Evolutionary conservation across 179 eudicot species (phyloP).

Genomic region (Patellifolia procumbens): DNA sequence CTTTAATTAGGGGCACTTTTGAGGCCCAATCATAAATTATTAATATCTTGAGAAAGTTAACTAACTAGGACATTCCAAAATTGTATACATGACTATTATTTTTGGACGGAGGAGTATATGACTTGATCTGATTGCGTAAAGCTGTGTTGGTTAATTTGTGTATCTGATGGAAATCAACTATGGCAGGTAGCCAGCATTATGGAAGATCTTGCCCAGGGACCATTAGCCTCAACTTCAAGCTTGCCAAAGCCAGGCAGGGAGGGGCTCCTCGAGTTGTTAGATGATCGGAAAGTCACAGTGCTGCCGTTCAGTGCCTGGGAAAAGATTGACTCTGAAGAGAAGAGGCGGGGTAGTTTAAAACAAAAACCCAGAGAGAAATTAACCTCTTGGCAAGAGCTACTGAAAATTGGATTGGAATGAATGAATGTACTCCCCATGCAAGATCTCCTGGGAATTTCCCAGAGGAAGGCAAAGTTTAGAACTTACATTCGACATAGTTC

Average conservation of each 20-base stretch:
- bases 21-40: not conserved
- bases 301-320: conserved; percentile 78
- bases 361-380: conserved; percentile 79
- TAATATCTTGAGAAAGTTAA: not conserved
- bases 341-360: conserved; percentile 62
- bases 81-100: not conserved
- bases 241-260: conserved; percentile 71
- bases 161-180: not conserved
- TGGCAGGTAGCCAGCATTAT: conserved; percentile 68
- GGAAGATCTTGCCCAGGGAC: conserved; percentile 64
- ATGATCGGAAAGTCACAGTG: conserved; percentile 51
- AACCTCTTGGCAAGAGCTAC: conserved; percentile 68
- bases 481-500: not conserved
- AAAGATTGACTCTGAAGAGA: conserved; percentile 80
- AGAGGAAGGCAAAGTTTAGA: not conserved
- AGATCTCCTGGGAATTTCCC: no score
- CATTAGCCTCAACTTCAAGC: conserved; percentile 41
- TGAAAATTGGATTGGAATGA: conserved; percentile 60
- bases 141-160: not conserved
- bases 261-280: conserved; percentile 67
- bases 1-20: not conserved
- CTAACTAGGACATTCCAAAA: not conserved
- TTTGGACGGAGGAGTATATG: not conserved
- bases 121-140: not conserved
- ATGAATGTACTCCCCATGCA: not conserved